These are phyloP conservation scores for Hysterangium stoloniferum DNA, from an alignment of 768 basidiomycete species.

Conservation along the genomic window DNA sequence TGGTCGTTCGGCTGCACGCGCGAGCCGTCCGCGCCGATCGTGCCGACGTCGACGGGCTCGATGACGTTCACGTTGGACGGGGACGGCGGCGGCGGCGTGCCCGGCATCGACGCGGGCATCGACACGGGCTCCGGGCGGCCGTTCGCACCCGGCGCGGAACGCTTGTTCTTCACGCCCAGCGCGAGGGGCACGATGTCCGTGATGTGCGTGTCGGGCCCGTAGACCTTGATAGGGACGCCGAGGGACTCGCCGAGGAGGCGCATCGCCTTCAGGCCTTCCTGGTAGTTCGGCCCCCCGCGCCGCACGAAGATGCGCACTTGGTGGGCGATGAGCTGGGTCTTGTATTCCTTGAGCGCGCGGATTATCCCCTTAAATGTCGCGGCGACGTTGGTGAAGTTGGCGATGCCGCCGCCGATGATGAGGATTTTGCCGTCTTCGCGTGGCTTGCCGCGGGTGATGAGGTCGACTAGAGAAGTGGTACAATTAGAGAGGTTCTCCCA, in stretches of 20 bases:
- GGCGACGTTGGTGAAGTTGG: constrained; percentile 99
- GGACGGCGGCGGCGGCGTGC: constrained; percentile 38
- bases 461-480: constrained; percentile 64
- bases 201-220: constrained; percentile 97
- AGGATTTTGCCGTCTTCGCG: constrained; percentile 88
- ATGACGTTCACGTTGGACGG: constrained; percentile 32
- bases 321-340: constrained; percentile 73
- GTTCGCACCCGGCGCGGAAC: constrained; percentile 22
- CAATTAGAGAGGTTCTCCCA: constrained; percentile 8
- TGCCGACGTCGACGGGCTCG: constrained; percentile 45
- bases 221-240: constrained; percentile 94
- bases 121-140: constrained; percentile 21
- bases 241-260: constrained; percentile 91
- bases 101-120: constrained; percentile 41
- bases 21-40: constrained; percentile 69
- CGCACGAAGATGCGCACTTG: constrained; percentile 94
- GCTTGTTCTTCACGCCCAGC: constrained; percentile 70
- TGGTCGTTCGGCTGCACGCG: constrained; percentile 82
- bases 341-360: constrained; percentile 90
- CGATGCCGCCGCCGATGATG: constrained; percentile 99
- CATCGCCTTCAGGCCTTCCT: constrained; percentile 98
- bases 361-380: constrained; percentile 99
- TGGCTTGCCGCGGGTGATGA: constrained; percentile 86
- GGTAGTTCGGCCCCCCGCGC: constrained; percentile 98
- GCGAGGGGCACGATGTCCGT: constrained; percentile 98